Percentiles rank a stretch among this genome's conserved stretches.
phyloP scores from a whole-genome alignment of 164 flowering plant species.

The Vitis riparia region DNA sequence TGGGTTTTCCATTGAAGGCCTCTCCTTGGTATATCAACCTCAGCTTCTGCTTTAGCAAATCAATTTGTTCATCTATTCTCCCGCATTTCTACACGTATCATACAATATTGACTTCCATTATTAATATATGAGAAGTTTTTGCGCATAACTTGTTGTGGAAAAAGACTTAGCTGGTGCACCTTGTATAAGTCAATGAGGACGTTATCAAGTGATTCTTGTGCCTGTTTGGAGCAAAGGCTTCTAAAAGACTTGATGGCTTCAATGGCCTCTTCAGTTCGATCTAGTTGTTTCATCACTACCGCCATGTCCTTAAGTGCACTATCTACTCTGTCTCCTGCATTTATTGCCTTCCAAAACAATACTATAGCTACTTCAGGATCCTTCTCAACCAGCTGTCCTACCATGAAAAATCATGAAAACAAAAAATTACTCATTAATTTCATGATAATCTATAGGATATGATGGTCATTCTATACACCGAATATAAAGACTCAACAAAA shows the following conservation, averaged over 20 bases:
- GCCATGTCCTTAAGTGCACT: too few relatives aligned
- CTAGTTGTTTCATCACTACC: too few relatives aligned
- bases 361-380: constrained; percentile 13
- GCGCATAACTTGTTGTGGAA: not conserved
- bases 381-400: constrained; percentile 10
- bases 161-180: not conserved
- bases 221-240: constrained; percentile 7
- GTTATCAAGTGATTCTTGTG: constrained; percentile 21
- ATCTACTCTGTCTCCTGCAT: not conserved
- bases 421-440: too few relatives aligned
- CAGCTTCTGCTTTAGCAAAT: constrained; percentile 31
- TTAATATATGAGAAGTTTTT: not conserved
- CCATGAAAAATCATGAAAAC: too few relatives aligned
- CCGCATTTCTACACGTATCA: constrained; percentile 27
- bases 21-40: constrained; percentile 30
- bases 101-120: not conserved
- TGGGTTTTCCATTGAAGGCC: constrained; percentile 37
- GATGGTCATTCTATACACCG: too few relatives aligned
- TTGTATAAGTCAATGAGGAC: constrained; percentile 16
- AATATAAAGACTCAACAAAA: too few relatives aligned
- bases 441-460: not conserved
- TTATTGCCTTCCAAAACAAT: constrained; percentile 20
- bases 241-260: too few relatives aligned
- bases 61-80: constrained; percentile 33
- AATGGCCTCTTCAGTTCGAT: too few relatives aligned